Percentiles rank a stretch among this genome's conserved stretches.
These are phyloP conservation scores for Termitomyces sp. DNA, from an alignment of 768 basidiomycete genomes.

Conservation along the genomic window DNA sequence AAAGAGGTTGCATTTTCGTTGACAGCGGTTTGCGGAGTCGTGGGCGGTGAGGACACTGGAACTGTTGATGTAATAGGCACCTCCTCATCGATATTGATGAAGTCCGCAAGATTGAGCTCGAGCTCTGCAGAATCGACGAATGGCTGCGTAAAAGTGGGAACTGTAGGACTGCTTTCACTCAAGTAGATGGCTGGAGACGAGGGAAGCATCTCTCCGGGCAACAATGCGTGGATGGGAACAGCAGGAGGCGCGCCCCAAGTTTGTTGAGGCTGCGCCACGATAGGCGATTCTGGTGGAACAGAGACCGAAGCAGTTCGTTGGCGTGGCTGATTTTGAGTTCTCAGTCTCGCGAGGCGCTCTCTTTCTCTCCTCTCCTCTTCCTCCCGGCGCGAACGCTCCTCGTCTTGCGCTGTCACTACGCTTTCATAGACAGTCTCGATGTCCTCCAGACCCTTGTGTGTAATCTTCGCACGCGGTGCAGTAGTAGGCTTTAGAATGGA, in stretches of 20 bases:
- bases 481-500: constrained; percentile 73
- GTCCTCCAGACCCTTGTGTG: constrained; percentile 89
- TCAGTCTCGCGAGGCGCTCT: constrained; percentile 61
- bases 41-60: constrained; percentile 6
- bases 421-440: constrained; percentile 73
- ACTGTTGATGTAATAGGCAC: constrained; percentile 28
- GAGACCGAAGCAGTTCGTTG: constrained; percentile 55
- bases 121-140: constrained; percentile 44
- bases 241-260: constrained; percentile 64
- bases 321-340: constrained; percentile 36
- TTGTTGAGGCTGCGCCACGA: constrained; percentile 27
- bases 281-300: constrained; percentile 69
- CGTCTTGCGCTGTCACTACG: constrained; percentile 31
- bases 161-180: constrained; percentile 11
- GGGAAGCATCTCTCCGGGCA: constrained; percentile 19
- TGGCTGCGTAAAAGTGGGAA: constrained; percentile 11
- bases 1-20: constrained; percentile 14
- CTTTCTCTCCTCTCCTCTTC: constrained; percentile 67
- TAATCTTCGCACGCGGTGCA: constrained; percentile 73
- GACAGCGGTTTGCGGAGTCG: constrained; percentile 1
- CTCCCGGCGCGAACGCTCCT: constrained; percentile 57
- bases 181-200: constrained; percentile 22
- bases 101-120: constrained; percentile 67
- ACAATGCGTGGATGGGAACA: constrained; percentile 41
- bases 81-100: constrained; percentile 76